Conservation (phyloP, 208 protist genomes). For the Leishmania mexicana region DNA sequence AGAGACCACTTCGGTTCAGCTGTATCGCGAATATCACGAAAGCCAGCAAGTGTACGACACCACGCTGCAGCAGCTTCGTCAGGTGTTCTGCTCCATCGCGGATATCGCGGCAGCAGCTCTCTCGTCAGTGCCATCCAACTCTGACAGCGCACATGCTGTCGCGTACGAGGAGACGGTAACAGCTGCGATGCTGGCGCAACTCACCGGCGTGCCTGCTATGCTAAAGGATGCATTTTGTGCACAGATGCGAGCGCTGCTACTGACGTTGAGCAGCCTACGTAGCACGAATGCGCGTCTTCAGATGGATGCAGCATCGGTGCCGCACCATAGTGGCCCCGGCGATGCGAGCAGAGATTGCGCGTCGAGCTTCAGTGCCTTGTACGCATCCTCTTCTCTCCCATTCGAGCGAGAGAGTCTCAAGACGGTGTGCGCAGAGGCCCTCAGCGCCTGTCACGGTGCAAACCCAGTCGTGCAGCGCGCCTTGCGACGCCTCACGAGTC, state of each 20-base stretch:
- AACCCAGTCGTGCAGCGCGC: constrained; percentile 1
- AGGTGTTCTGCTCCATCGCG: constrained; percentile 14
- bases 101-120: constrained; percentile 3
- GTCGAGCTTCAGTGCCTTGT: background rate
- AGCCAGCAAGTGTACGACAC: constrained; percentile 11
- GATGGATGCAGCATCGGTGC: background rate
- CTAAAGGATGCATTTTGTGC: constrained; percentile 12
- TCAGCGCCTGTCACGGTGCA: background rate
- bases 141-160: background rate
- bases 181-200: constrained; percentile 27
- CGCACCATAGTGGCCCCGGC: background rate
- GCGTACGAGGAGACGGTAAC: constrained; percentile 17
- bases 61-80: constrained; percentile 16
- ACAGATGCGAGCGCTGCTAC: constrained; percentile 23
- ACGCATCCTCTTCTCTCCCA: background rate
- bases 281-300: constrained; percentile 19
- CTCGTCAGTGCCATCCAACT: background rate
- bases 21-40: constrained; percentile 11
- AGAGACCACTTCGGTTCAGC: constrained; percentile 10
- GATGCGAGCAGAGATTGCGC: background rate
- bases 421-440: constrained; percentile 14
- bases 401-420: background rate
- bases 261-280: constrained; percentile 17
- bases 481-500: background rate
- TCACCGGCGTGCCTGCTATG: constrained; percentile 5